Base-by-base conservation (phyloP, 331 rosid species). In the Stylosanthes scabra region DNA sequence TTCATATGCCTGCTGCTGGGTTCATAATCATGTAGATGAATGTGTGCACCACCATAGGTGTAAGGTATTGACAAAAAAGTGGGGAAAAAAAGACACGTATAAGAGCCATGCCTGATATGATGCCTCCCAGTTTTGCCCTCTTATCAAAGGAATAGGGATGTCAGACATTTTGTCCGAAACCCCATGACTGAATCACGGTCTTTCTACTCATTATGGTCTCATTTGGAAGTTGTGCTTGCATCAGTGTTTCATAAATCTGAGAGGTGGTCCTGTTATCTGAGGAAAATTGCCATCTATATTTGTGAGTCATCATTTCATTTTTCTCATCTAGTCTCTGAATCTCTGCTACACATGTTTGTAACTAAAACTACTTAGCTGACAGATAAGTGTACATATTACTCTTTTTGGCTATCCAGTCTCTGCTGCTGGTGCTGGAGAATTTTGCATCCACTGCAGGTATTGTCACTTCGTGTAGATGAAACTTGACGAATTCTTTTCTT, bases 171-270 rank as follows among this genome's bases (percentile, higher is more conserved):
- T 66, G 64, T 73, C 37, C 63, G 47, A 65, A 77, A 10, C 50
- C 44, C 8, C 42, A 28, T 20, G 42, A 39, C 41, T 59, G 46
- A 59, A 47, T 71, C 68, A 39, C n/a, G 47, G 41, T 70, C 27
- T 60, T 67, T 52, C 46, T 9, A 20, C 71, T 25, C 11, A 31
- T 37, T 41, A 5, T 56, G 59, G 51, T n/a, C 51, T 75, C 29
- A 39, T 73, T 25, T 51, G 64, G 20, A 44, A 61, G 42, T 73
- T 50, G 29, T 61, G 77, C 58, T 10, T 60, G 68, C 67, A 6
- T 70, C 55, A 27, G n/a, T 50, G 12, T 42, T 34, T 28, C 29
- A 12, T 40, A 63, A 74, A 65, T 58, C 50, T 29, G 68, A 51
- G 74, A 28, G 56, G 27, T 52, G 16, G 65, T 27, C 11, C 62